Conservation (phyloP, 768 basidiomycete genomes). For the Leccinum broughii region DNA sequence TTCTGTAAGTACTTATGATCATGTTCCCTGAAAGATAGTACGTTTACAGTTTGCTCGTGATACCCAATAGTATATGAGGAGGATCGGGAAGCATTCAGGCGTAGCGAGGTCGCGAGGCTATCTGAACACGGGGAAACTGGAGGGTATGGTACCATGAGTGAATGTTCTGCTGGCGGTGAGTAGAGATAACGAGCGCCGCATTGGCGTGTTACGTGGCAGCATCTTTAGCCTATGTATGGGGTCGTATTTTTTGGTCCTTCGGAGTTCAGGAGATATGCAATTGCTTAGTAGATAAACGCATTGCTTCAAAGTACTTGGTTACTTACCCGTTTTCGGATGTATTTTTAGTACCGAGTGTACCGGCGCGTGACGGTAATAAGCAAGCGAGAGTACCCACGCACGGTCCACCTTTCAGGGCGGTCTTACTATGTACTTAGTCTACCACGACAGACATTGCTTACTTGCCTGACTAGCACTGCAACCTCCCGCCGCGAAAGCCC, state of each 20-base stretch:
- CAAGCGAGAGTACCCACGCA: neutral
- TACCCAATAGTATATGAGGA: too few species aligned
- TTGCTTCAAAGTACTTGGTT: too few species aligned
- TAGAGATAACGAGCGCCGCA: neutral
- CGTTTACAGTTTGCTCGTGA: too few species aligned
- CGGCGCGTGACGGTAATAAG: too few species aligned
- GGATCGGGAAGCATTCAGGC: neutral
- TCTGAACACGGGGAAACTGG: neutral
- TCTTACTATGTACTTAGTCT: neutral
- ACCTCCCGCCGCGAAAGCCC: neutral
- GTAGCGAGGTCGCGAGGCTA: neutral
- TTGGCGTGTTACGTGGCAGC: neutral
- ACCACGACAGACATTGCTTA: too few species aligned
- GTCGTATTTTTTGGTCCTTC: too few species aligned
- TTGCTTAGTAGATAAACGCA: too few species aligned
- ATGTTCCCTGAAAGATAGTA: neutral
- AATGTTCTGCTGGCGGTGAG: neutral
- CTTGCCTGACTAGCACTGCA: neutral
- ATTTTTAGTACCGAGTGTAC: too few species aligned
- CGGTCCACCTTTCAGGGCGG: neutral
- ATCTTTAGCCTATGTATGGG: too few species aligned
- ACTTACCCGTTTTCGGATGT: too few species aligned
- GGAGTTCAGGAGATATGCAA: too few species aligned
- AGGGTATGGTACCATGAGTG: neutral
- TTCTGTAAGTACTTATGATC: conserved; percentile 15